Percentiles rank a stretch among this genome's conserved stretches.
Evolutionary conservation across 768 basidiomycete species (phyloP).

Genomic region (Rhodocollybia butyracea): DNA sequence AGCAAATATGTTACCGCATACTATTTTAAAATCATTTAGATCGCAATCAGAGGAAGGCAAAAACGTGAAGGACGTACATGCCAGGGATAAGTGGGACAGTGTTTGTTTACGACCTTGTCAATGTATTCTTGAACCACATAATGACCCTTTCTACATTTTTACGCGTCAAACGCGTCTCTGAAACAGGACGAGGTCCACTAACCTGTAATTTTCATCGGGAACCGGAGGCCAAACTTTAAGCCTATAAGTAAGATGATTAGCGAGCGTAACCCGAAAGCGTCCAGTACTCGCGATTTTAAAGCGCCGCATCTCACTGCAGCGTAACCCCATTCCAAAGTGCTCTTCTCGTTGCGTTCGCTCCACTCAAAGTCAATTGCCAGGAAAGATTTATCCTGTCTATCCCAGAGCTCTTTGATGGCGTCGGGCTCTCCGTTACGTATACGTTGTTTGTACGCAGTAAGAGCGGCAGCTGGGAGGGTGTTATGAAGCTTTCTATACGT

Average conservation of each 20-base stretch:
- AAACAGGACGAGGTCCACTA: neutral
- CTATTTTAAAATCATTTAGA: conserved; percentile 36
- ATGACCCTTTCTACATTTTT: conserved; percentile 59
- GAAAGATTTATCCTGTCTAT: conserved; percentile 67
- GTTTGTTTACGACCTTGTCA: conserved; percentile 61
- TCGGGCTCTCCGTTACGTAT: conserved; percentile 64
- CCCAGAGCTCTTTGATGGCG: conserved; percentile 67
- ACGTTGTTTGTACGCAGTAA: conserved; percentile 63
- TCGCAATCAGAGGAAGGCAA: conserved; percentile 5
- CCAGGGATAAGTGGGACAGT: conserved; percentile 66
- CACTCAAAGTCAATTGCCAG: conserved; percentile 73
- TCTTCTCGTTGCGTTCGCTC: conserved; percentile 67
- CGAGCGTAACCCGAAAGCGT: neutral
- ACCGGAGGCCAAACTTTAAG: conserved; percentile 73
- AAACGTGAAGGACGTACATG: conserved; percentile 44
- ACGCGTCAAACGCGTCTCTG: conserved; percentile 10
- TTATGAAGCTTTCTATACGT: conserved; percentile 68
- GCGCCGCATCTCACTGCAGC: conserved; percentile 73
- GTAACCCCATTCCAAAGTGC: conserved; percentile 79
- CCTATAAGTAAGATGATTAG: conserved; percentile 28
- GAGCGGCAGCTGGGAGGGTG: conserved; percentile 65
- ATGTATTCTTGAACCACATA: conserved; percentile 70
- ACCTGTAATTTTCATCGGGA: conserved; percentile 79
- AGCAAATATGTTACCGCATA: conserved; percentile 47
- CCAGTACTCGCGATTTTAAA: conserved; percentile 54